phyloP scores from a whole-genome alignment of 352 stramenopile species.

The Blastocystis sp. region DNA sequence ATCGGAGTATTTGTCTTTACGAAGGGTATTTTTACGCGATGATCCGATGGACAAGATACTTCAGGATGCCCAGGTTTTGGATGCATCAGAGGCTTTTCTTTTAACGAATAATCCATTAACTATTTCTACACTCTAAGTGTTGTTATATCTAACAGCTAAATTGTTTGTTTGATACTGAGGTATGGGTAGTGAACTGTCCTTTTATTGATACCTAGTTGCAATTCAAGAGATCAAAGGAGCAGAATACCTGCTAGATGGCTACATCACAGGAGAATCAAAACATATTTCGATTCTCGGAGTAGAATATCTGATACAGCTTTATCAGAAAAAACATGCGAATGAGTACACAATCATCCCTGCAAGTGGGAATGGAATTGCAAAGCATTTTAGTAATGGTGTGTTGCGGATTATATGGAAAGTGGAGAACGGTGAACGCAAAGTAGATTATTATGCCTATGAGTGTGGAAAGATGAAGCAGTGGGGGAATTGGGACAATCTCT shows the following conservation, averaged over 20 bases:
- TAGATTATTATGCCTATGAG: background rate
- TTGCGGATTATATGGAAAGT: background rate
- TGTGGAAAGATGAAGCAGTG: background rate
- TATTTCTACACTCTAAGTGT: background rate
- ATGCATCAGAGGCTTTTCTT: background rate
- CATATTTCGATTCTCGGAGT: background rate
- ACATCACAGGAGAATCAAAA: background rate
- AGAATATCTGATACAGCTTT: background rate
- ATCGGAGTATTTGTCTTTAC: background rate
- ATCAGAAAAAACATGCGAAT: background rate
- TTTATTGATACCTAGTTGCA: background rate
- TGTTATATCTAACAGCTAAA: background rate
- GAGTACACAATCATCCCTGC: background rate
- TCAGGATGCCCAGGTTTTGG: background rate
- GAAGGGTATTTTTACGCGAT: background rate
- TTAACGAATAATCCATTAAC: background rate
- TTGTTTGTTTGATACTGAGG: background rate
- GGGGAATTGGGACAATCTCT: background rate
- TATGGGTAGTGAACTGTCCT: background rate
- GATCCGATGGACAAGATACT: background rate
- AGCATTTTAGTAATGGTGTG: background rate
- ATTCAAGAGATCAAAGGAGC: background rate
- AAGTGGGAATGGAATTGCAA: background rate
- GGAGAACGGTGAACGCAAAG: background rate
- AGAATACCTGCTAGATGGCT: background rate